Evolutionary conservation across 2,329 filamentous ascomycete genomes (phyloP).

Genomic region (Seiridium unicorne): DNA sequence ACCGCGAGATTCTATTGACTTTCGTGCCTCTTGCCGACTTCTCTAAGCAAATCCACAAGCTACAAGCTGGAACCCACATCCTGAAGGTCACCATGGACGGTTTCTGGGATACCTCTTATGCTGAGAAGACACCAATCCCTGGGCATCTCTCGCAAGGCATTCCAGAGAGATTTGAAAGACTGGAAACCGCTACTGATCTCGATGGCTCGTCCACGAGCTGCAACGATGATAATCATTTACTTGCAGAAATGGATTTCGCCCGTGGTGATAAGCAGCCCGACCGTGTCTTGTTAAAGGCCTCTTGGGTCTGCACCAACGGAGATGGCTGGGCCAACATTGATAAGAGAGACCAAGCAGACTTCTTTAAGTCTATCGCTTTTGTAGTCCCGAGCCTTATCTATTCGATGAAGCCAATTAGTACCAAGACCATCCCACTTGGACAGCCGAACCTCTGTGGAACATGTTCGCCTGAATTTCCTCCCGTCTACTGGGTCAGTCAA

Average conservation of each 20-base stretch:
- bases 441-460: not conserved
- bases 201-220: not conserved
- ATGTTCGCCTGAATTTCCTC: not conserved
- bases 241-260: not conserved
- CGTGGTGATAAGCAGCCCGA: not conserved
- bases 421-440: not conserved
- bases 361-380: not conserved
- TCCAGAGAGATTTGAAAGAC: not conserved
- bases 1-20: slow-evolving; percentile 25
- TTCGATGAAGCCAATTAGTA: not conserved
- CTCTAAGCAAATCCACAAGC: slow-evolving; percentile 14
- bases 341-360: not conserved
- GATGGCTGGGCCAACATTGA: not conserved
- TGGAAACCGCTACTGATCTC: not conserved
- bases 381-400: not conserved
- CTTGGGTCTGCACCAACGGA: not conserved
- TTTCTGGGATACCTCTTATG: slow-evolving; percentile 10
- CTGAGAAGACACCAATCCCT: not conserved
- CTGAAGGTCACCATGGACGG: slow-evolving; percentile 6
- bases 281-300: not conserved
- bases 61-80: not conserved
- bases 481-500: not conserved
- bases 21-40: slow-evolving; percentile 9
- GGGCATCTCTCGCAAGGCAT: not conserved
- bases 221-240: not conserved